These are phyloP conservation scores for Theileria annulata DNA, from an alignment of 169 alveolate genomes.

Conservation along the genomic window DNA sequence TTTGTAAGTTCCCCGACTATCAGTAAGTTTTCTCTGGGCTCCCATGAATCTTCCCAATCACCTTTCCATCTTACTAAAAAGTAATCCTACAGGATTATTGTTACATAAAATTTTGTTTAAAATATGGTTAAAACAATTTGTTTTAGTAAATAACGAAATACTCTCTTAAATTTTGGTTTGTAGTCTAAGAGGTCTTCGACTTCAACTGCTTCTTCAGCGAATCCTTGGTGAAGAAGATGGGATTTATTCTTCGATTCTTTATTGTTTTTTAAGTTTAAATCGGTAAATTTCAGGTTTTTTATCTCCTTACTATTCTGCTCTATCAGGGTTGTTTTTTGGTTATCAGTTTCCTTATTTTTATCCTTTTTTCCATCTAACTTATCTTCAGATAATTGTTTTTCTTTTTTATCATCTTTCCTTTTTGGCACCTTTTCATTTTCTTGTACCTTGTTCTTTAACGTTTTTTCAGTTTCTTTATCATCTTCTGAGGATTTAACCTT, in stretches of 20 bases:
- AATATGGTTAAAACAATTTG: too few species aligned
- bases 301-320: background rate
- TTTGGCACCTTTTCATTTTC: conserved; percentile 10
- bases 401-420: background rate
- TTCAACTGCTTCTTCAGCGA: conserved; percentile 69
- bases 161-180: conserved; percentile 59
- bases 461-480: background rate
- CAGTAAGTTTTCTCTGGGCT: conserved; percentile 63
- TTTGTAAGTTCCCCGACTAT: conserved; percentile 66
- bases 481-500: background rate
- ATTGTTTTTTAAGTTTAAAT: background rate
- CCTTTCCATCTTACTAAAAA: conserved; percentile 69
- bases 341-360: background rate
- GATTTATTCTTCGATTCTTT: background rate
- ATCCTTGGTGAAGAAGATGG: background rate
- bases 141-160: background rate
- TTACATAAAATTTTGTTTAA: background rate
- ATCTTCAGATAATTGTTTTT: background rate
- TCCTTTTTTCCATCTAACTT: conserved; percentile 6
- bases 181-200: conserved; percentile 67
- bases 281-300: background rate
- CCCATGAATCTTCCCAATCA: conserved; percentile 73
- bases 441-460: background rate
- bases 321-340: background rate
- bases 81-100: conserved; percentile 54